Evolutionary conservation across 2,329 filamentous ascomycete genomes (phyloP).

Genomic region (Plenodomus biglobosus): DNA sequence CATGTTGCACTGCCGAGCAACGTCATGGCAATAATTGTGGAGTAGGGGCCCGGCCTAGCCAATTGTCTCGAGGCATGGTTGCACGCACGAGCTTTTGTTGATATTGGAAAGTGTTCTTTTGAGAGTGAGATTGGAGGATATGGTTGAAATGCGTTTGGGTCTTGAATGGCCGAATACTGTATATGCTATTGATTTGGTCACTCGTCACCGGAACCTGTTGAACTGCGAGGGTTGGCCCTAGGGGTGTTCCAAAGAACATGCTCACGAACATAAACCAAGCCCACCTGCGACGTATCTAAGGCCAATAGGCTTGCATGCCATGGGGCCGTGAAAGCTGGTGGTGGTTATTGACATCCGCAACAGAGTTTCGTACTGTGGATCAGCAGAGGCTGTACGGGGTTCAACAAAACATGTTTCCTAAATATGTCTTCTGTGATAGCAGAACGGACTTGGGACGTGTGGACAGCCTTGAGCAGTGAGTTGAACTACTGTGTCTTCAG

Average conservation of each 20-base stretch:
- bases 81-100: not conserved
- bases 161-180: not conserved
- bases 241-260: not conserved
- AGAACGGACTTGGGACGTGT: too few species aligned
- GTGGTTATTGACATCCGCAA: not conserved
- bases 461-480: too few species aligned
- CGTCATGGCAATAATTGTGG: not conserved
- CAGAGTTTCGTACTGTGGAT: too few species aligned
- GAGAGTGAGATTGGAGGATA: not conserved
- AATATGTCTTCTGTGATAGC: too few species aligned
- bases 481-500: too few species aligned
- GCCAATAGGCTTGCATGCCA: not conserved
- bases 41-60: not conserved
- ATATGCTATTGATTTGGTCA: not conserved
- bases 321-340: not conserved
- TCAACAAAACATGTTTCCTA: too few species aligned
- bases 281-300: not conserved
- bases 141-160: not conserved
- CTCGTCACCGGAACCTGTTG: not conserved
- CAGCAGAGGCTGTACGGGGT: too few species aligned
- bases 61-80: not conserved
- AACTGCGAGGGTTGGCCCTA: not conserved
- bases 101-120: not conserved
- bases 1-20: not conserved
- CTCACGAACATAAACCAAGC: not conserved